Base-by-base conservation (phyloP, 2,329 filamentous ascomycete species). In the Hypoxylon sp. region DNA sequence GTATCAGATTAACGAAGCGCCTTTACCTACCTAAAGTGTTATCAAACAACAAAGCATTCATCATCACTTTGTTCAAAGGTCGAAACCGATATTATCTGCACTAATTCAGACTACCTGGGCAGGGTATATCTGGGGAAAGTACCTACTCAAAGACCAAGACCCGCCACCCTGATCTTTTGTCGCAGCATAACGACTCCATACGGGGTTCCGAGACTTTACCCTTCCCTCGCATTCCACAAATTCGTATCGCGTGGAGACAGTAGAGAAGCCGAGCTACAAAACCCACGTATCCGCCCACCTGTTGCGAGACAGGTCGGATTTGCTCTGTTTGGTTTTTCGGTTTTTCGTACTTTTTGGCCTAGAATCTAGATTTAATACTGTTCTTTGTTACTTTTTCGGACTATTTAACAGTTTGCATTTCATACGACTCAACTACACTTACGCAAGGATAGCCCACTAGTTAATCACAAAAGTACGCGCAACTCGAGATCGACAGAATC, bases 211-310 rank as follows among this genome's bases (percentile, higher is more conserved):
- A 71, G 70, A 70, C 74, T 63, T 65, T 71, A 63, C 73, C 73
- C 68, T 72, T 74, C 71, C 70, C 68, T 71, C 70, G 59, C 72
- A 74, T 74, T 73, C 73, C 73, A 73, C 69, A 71, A 70, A 66
- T 74, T 76, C 75, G 75, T 76, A 75, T 75, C 72, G 71, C 72
- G 68, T 72, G 72, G 68, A 69, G 68, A 69, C 68, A 36, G 60
- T 56, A 52, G 49, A 63, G 41, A 50, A 63, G 61, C 66, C 71
- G 71, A 75, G 74, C 74, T 75, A 75, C 74, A 75, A 75, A 75
- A 74, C 74, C 70, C 72, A 60, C 64, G 61, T 72, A 68, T 65
- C 72, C 68, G 70, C 73, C 74, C 63, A 69, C 66, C 65, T 71
- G 63, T 63, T 68, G 53, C 68, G 21, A 68, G 63, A 61, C 62